phyloP scores from a whole-genome alignment of 106 monocot genomes.

The Alisma plantagoaquatica region DNA sequence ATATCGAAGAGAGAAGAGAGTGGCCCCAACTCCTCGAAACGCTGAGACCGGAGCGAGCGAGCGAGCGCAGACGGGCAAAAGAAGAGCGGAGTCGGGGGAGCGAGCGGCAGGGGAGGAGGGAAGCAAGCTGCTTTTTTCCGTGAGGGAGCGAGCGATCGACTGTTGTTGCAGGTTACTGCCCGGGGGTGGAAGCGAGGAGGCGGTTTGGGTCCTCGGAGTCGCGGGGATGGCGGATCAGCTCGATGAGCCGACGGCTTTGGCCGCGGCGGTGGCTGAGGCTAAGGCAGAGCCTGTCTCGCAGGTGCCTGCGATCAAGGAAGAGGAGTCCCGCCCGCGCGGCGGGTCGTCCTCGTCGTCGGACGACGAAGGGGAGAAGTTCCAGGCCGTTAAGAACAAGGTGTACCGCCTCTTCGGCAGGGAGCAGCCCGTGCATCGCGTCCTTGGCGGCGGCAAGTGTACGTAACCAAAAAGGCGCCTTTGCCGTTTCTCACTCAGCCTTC shows the following conservation, averaged over 20 bases:
- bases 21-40: no score
- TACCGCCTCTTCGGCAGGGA: constrained; percentile 30
- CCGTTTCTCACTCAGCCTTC: no score
- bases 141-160: no score
- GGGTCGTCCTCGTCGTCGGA: constrained; percentile 29
- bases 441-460: constrained; percentile 47
- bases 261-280: background rate
- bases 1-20: no score
- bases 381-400: constrained; percentile 13
- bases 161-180: no score
- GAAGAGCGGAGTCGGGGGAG: no score
- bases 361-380: constrained; percentile 24
- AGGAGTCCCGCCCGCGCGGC: constrained; percentile 7
- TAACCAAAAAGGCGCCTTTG: no score
- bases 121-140: no score
- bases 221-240: background rate
- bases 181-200: no score
- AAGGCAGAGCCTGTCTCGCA: constrained; percentile 5
- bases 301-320: constrained; percentile 20
- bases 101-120: no score
- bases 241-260: constrained; percentile 1
- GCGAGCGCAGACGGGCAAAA: no score
- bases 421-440: constrained; percentile 23
- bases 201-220: constrained; percentile 1
- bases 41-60: no score